phyloP scores from a whole-genome alignment of 2,329 filamentous ascomycete species.

The Penicillium sp. region DNA sequence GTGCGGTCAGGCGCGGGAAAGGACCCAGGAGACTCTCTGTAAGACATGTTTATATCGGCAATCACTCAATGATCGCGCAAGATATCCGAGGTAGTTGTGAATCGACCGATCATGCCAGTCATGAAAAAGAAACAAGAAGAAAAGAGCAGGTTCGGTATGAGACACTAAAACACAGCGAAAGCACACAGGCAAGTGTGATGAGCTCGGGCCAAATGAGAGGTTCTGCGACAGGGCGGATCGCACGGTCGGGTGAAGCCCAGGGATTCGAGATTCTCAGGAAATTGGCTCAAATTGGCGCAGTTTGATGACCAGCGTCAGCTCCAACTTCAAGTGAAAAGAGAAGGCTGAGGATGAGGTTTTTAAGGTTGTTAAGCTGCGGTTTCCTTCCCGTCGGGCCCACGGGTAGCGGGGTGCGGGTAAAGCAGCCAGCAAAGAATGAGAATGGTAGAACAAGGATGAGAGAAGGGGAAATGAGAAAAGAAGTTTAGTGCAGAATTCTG shows the following conservation, averaged over 20 bases:
- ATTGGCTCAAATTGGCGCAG: no score
- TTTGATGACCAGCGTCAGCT: no score
- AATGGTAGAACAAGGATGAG: not conserved
- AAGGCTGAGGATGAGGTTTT: not conserved
- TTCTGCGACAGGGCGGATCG: not conserved
- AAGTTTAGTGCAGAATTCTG: not conserved
- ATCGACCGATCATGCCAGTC: not conserved
- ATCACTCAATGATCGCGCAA: slow-evolving; percentile 6
- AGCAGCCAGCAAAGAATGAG: not conserved
- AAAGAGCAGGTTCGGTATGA: not conserved
- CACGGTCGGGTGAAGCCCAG: slow-evolving; percentile 1
- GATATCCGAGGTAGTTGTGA: not conserved
- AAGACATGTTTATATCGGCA: slow-evolving; percentile 1
- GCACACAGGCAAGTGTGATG: not conserved
- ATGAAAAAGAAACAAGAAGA: not conserved
- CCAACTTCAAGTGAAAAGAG: not conserved
- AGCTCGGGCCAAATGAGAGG: not conserved
- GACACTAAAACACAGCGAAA: not conserved
- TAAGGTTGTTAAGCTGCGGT: not conserved
- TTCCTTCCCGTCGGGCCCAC: not conserved
- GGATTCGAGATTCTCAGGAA: not conserved
- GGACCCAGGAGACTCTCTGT: not conserved
- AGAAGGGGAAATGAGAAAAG: slow-evolving; percentile 4
- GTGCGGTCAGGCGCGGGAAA: slow-evolving; percentile 1
- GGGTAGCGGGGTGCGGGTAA: not conserved